Evolutionary conservation across 179 eudicot genomes (phyloP).

Genomic region (Silene vulgaris): DNA sequence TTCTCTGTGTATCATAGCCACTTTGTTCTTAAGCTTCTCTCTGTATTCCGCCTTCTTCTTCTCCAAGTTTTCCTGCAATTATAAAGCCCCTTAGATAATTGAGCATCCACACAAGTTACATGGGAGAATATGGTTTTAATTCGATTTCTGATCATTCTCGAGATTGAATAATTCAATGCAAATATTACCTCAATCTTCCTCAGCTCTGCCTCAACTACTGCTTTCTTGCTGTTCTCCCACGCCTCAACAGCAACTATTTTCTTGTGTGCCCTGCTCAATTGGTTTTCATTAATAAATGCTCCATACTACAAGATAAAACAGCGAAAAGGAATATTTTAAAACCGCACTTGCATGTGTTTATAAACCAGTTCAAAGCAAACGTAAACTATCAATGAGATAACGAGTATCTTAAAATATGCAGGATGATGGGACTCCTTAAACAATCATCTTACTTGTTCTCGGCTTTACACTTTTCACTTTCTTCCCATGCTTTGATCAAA

Average conservation of each 20-base stretch:
- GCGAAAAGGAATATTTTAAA: too few species aligned
- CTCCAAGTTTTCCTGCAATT: slow-evolving; percentile 66
- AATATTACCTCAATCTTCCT: slow-evolving; percentile 63
- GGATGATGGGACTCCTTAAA: neutral
- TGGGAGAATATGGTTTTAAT: too few species aligned
- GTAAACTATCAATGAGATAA: too few species aligned
- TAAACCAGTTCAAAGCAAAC: too few species aligned
- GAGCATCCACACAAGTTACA: too few species aligned
- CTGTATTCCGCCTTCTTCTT: slow-evolving; percentile 69
- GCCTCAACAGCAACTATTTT: slow-evolving; percentile 57
- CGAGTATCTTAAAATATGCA: neutral
- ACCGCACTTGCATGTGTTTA: too few species aligned
- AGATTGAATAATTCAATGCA: neutral
- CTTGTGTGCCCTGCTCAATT: slow-evolving; percentile 61
- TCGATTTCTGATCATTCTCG: neutral
- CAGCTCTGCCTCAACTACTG: slow-evolving; percentile 66
- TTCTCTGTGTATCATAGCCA: slow-evolving; percentile 55
- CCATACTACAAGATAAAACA: too few species aligned
- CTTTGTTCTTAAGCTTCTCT: slow-evolving; percentile 71
- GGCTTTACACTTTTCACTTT: slow-evolving; percentile 72
- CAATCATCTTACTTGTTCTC: slow-evolving; percentile 63
- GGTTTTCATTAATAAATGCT: neutral
- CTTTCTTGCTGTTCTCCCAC: slow-evolving; percentile 93
- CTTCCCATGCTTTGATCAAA: slow-evolving; percentile 87
- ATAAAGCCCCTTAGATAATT: neutral